Percentiles rank a stretch among this genome's conserved stretches.
phyloP scores from a whole-genome alignment of 1,284 basidiomycete species.

The Cerioporus squamosus region DNA sequence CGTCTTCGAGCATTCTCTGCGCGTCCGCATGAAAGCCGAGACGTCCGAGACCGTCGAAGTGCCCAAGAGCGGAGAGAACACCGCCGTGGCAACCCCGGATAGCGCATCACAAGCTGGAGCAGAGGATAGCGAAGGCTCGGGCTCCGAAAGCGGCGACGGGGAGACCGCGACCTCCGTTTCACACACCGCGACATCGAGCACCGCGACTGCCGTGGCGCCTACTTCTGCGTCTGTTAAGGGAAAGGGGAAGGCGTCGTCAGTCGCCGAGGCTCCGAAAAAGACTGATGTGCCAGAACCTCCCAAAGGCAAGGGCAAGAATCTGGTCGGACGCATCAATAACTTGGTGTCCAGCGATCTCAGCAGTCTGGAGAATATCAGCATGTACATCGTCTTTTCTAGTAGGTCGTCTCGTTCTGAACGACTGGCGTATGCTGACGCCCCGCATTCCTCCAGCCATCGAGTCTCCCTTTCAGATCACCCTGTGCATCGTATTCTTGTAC shows the following conservation, averaged over 20 bases:
- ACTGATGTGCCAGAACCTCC: slow-evolving; percentile 2
- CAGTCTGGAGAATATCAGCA: slow-evolving; percentile 4
- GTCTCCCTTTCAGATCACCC: slow-evolving; percentile 32
- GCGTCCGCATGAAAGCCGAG: slow-evolving; percentile 52
- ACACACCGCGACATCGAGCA: slow-evolving; percentile 11
- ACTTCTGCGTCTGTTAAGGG: not conserved
- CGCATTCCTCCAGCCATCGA: slow-evolving; percentile 2
- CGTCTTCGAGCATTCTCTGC: slow-evolving; percentile 60
- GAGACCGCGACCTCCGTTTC: slow-evolving; percentile 3
- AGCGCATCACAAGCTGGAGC: slow-evolving; percentile 9
- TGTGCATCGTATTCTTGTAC: slow-evolving; percentile 49
- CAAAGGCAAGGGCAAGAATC: slow-evolving; percentile 32
- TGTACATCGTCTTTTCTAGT: slow-evolving; percentile 6
- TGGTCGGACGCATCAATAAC: slow-evolving; percentile 53
- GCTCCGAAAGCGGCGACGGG: slow-evolving; percentile 1
- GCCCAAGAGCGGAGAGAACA: slow-evolving; percentile 13
- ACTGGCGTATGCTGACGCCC: not conserved
- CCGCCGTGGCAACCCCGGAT: slow-evolving; percentile 32
- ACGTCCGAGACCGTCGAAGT: slow-evolving; percentile 7
- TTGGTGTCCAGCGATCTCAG: slow-evolving; percentile 18
- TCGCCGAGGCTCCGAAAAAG: slow-evolving; percentile 1
- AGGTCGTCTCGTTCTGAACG: not conserved
- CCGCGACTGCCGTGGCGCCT: slow-evolving; percentile 1
- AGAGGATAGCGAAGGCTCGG: slow-evolving; percentile 3
- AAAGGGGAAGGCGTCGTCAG: slow-evolving; percentile 12